Percentiles rank a stretch among this genome's conserved stretches.
Conservation (phyloP, 805 yeast genomes). For the Nakazawaea siamensis region DNA sequence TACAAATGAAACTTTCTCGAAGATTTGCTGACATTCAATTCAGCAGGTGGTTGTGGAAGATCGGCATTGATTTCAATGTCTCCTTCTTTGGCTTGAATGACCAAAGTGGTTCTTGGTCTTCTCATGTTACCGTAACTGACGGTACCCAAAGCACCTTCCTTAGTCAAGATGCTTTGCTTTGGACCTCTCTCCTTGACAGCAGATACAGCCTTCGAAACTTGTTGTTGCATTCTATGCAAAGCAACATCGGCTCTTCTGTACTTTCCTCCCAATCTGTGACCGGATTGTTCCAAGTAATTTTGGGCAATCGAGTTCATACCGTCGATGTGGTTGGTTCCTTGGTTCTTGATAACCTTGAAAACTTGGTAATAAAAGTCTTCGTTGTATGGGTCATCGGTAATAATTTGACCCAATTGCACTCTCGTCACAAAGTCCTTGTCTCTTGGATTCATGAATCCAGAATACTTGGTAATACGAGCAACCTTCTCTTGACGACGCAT, state of each 20-base stretch:
- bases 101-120: slow-evolving; percentile 82
- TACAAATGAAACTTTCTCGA: slow-evolving; percentile 49
- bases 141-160: slow-evolving; percentile 87
- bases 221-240: slow-evolving; percentile 95
- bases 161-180: slow-evolving; percentile 51
- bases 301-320: slow-evolving; percentile 81
- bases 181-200: slow-evolving; percentile 81
- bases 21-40: slow-evolving; percentile 23
- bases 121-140: slow-evolving; percentile 72
- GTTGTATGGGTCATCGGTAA: slow-evolving; percentile 92
- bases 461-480: slow-evolving; percentile 65
- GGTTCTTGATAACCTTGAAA: slow-evolving; percentile 59
- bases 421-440: slow-evolving; percentile 94
- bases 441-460: slow-evolving; percentile 94
- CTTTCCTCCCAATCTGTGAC: slow-evolving; percentile 84
- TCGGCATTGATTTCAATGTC: slow-evolving; percentile 15
- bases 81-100: slow-evolving; percentile 47
- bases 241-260: slow-evolving; percentile 82
- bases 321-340: slow-evolving; percentile 44
- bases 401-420: slow-evolving; percentile 90
- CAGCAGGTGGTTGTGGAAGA: slow-evolving; percentile 20
- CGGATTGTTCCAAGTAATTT: slow-evolving; percentile 85
- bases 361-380: slow-evolving; percentile 97
- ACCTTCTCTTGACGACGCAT: slow-evolving; percentile 69
- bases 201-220: slow-evolving; percentile 91